These are phyloP conservation scores for Calonectria crousiana DNA, from an alignment of 2,329 filamentous ascomycete species.

Conservation along the genomic window DNA sequence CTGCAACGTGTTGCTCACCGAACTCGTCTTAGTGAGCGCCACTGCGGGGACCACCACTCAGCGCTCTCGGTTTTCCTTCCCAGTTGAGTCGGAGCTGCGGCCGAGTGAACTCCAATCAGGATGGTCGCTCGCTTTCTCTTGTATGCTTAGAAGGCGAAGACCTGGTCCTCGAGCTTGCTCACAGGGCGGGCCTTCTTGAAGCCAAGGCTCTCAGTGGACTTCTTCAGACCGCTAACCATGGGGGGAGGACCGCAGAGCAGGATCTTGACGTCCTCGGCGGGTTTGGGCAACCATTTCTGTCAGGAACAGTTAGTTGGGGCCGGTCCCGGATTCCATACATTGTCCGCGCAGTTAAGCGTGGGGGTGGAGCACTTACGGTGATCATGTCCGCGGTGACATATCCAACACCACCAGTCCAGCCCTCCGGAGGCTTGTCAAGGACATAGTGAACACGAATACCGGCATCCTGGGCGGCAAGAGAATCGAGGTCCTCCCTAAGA, in stretches of 20 bases:
- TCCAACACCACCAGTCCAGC: conserved; percentile 92
- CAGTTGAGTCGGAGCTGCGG: not conserved
- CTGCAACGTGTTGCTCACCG: not conserved
- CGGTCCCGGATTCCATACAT: not conserved
- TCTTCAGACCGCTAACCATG: conserved; percentile 98
- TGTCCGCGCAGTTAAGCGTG: not conserved
- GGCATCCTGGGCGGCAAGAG: conserved; percentile 80
- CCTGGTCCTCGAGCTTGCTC: conserved; percentile 97
- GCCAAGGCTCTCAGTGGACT: conserved; percentile 88
- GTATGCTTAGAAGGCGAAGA: conserved; percentile 82
- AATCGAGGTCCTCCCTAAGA: conserved; percentile 90
- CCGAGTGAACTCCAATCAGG: not conserved
- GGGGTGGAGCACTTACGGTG: conserved; percentile 66
- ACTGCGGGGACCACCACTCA: not conserved
- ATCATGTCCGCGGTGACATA: conserved; percentile 98
- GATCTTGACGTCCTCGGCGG: conserved; percentile 90
- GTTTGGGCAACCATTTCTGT: conserved; percentile 83
- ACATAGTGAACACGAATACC: conserved; percentile 94
- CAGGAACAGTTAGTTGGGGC: conserved; percentile 34
- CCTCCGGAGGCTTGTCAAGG: conserved; percentile 92
- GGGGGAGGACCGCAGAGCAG: conserved; percentile 95
- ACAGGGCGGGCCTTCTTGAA: conserved; percentile 94
- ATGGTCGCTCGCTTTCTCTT: not conserved
- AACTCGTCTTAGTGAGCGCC: not conserved
- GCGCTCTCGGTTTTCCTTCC: conserved; percentile 5